Percentiles rank a stretch among this genome's conserved stretches.
Conservation (phyloP, 805 yeast genomes). For the Spathaspora girioi region DNA sequence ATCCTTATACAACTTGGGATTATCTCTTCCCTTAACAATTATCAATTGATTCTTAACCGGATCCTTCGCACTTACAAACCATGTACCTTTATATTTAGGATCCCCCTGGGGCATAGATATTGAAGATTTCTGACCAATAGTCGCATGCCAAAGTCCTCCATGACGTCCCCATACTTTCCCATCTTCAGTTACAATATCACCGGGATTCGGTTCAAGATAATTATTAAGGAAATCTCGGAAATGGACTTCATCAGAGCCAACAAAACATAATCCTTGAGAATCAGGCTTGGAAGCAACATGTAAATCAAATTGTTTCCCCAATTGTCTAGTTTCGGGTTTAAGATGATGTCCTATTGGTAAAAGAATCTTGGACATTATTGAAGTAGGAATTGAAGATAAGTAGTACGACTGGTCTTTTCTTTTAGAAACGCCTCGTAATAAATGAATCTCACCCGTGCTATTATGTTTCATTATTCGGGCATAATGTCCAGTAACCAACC, state of each 20-base stretch:
- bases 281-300: constrained; percentile 80
- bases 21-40: constrained; percentile 69
- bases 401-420: constrained; percentile 91
- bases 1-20: constrained; percentile 47
- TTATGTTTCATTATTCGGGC: constrained; percentile 46
- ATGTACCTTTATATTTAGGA: constrained; percentile 67
- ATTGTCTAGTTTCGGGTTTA: constrained; percentile 68
- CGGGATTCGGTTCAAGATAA: constrained; percentile 69
- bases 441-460: constrained; percentile 31
- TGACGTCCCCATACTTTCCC: constrained; percentile 80
- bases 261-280: constrained; percentile 94
- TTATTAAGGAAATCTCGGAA: constrained; percentile 73
- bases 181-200: constrained; percentile 72
- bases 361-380: constrained; percentile 46
- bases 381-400: constrained; percentile 59
- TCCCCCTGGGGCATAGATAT: constrained; percentile 87
- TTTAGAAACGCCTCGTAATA: constrained; percentile 55
- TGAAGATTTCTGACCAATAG: constrained; percentile 84
- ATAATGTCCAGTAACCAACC: constrained; percentile 91
- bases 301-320: constrained; percentile 53
- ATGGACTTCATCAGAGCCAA: constrained; percentile 55
- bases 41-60: constrained; percentile 64
- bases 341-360: constrained; percentile 79
- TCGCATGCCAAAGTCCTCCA: constrained; percentile 89
- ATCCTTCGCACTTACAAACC: constrained; percentile 82